Base-by-base conservation (phyloP, 2,329 filamentous ascomycete genomes). In the Trichoderma cornu-damae region DNA sequence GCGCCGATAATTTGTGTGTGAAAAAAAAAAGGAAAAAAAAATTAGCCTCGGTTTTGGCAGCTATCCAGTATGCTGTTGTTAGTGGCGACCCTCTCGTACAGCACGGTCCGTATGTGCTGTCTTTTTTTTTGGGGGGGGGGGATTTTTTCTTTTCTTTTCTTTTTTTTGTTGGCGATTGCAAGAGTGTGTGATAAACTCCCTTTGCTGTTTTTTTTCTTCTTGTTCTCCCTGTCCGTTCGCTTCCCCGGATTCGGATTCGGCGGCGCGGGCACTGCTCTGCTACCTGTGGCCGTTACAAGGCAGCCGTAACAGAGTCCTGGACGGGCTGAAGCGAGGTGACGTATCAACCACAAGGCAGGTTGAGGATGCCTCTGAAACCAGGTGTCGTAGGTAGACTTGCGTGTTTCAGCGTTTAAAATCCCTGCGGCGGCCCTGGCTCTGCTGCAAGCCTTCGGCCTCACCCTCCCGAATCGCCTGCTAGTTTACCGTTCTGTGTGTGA, bases 391-490 rank as follows among this genome's bases (percentile, higher is more conserved):
- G 28, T 16, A 54, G 7, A 38, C 34, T n/a, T n/a, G 40, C 30
- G 51, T 28, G 40, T 46, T 35, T 44, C 40, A 46, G n/a, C 32
- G 42, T 35, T 44, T 37, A 16, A 35, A 43, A n/a, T n/a, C n/a
- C n/a, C n/a, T n/a, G n/a, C 18, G 11, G 22, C 11, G 8, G 14
- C 24, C 28, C 28, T 20, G 28, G 28, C 16, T 22, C 22, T 30
- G 42, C 51, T 47, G 51, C 51, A 55, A n/a, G 38, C 38, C 30
- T 24, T 55, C 51, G 40, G 51, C 42, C 18, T 26, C 32, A 24
- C n/a, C 18, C 34, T 12, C 18, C 35, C 37, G 11, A 26, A 46
- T 30, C 42, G 18, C 24, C 16, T 12, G 6, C n/a, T 51, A 34
- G 34, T 51, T 8, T 51, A n/a, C 16, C 46, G 7, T 14, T 11